Percentiles rank a stretch among this genome's conserved stretches.
These are phyloP conservation scores for Bolboschoenus planiculmis DNA, from an alignment of 176 grass and related monocot genomes.

Conservation along the genomic window DNA sequence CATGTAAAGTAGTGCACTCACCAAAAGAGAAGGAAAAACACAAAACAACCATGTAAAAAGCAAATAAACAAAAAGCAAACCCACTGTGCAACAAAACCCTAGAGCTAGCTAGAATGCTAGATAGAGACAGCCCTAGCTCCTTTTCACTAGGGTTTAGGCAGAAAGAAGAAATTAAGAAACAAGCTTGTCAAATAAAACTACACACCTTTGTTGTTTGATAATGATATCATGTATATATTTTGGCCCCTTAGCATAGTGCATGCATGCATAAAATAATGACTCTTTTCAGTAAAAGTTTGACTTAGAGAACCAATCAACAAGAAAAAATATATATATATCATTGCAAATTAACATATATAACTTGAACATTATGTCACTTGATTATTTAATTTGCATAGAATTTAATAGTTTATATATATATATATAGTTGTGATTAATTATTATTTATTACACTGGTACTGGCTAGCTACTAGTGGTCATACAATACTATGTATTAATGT, in stretches of 20 bases:
- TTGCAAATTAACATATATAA: slow-evolving; percentile 11
- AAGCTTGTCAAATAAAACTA: slow-evolving; percentile 8
- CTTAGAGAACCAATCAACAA: background rate
- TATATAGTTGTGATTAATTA: background rate
- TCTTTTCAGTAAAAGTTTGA: slow-evolving; percentile 10
- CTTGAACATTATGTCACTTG: background rate
- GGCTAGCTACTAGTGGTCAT: background rate
- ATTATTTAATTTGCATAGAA: background rate
- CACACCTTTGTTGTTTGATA: background rate
- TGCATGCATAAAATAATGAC: slow-evolving; percentile 16
- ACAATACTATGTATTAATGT: background rate
- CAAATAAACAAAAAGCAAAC: slow-evolving; percentile 30
- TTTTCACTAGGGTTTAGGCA: slow-evolving; percentile 27
- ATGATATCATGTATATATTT: background rate
- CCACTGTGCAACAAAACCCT: slow-evolving; percentile 22
- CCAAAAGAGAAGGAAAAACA: slow-evolving; percentile 25
- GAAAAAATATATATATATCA: background rate
- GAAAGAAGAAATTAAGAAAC: slow-evolving; percentile 21
- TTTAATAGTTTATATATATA: background rate
- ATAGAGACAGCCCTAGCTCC: slow-evolving; percentile 15
- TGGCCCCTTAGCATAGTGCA: background rate
- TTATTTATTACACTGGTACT: background rate
- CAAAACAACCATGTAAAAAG: slow-evolving; percentile 44
- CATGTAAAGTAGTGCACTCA: slow-evolving; percentile 26
- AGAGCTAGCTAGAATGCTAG: background rate